Evolutionary conservation across 1,284 basidiomycete genomes (phyloP), one percentile per base, ranked within the genome.

Genomic region (Puccinia triticina): DNA sequence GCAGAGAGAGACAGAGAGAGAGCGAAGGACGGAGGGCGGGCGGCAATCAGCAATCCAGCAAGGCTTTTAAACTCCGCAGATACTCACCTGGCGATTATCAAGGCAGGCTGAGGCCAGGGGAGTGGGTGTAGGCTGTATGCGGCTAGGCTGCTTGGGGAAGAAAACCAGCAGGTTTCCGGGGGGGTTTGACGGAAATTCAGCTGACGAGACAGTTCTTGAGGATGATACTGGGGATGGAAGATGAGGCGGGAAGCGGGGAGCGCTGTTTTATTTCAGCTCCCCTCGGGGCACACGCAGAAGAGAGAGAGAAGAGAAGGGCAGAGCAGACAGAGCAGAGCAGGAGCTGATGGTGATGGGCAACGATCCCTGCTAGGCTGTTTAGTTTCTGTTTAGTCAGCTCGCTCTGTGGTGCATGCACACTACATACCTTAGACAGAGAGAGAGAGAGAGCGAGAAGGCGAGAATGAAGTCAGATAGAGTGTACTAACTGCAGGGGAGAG

Each of bases 31-130:
- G 23, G 53, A 55, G 53, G 23, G 53, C 5, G 23, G 53, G 23
- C 10, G 53, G 23, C 7, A 55, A 55, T 55, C 53, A n/a, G 23
- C 53, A 55, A 55, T 55, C 53, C 53, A 55, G 23, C 53, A 55
- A 55, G 23, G 10, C 18, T 55, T 55, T 55, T 55, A 55, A 55
- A 55, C 53, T 55, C 53, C 53, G 53, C 53, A 55, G 53, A 55
- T 8, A 55, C 53, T 55, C 11, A 55, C 53, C 5, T 55, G 10
- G 53, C 43, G 43, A 46, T 46, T 46, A 46, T n/a, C 53, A 55
- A 55, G 53, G 14, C 53, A 55, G 53, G 23, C 53, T 55, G 53
- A 55, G 53, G 53, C 53, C 53, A 55, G 53, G 53, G 53, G 53
- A 55, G 10, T 21, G 53, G 23, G 53, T 55, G 53, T 55, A 55